phyloP scores from a whole-genome alignment of 2,329 filamentous ascomycete species.

The Pseudopyrenochaeta lycopersici region DNA sequence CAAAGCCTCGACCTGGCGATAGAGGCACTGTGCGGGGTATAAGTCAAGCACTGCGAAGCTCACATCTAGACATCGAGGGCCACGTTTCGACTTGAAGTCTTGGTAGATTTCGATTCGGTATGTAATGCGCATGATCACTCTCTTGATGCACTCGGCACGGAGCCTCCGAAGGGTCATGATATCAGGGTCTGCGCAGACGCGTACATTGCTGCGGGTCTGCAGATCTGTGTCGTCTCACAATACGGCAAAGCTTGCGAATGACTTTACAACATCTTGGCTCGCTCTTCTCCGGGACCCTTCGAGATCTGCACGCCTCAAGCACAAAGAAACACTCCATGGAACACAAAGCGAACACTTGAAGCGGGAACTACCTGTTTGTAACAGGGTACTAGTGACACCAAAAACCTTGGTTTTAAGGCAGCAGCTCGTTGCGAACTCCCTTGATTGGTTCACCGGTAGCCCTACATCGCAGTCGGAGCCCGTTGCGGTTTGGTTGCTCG shows the following conservation, averaged over 20 bases:
- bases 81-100: slow-evolving; percentile 2
- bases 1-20: not conserved
- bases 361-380: not conserved
- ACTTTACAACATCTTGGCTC: not conserved
- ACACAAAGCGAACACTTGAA: slow-evolving; percentile 6
- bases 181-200: slow-evolving; percentile 6
- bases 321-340: not conserved
- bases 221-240: not conserved
- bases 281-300: not conserved
- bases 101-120: not conserved
- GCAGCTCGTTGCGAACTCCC: slow-evolving; percentile 15
- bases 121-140: slow-evolving; percentile 13
- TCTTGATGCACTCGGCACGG: slow-evolving; percentile 5
- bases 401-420: slow-evolving; percentile 35
- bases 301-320: not conserved
- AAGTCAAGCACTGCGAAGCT: not conserved
- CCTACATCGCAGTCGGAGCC: slow-evolving; percentile 29
- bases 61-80: not conserved
- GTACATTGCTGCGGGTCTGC: slow-evolving; percentile 10
- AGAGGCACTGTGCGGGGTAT: slow-evolving; percentile 7
- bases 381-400: slow-evolving; percentile 20
- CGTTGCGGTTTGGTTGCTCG: slow-evolving; percentile 31
- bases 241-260: not conserved
- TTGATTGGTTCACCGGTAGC: slow-evolving; percentile 33
- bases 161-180: slow-evolving; percentile 5